Percentiles rank a stretch among this genome's conserved stretches.
Conservation (phyloP, 2,329 filamentous ascomycete genomes). For the Teratosphaeria gauchensis region DNA sequence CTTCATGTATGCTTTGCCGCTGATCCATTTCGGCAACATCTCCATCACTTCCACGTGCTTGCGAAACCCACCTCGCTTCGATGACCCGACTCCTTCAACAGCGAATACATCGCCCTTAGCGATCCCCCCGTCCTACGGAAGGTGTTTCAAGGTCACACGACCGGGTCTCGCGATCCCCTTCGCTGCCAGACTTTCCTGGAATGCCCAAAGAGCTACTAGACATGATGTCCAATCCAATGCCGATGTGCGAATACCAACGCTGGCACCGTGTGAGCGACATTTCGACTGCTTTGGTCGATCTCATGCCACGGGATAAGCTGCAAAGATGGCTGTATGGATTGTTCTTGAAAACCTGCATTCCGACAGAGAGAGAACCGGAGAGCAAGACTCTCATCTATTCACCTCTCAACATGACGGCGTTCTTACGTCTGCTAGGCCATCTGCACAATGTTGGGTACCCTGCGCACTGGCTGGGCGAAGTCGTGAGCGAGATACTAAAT, state of each 20-base stretch:
- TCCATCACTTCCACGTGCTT: constrained; percentile 4
- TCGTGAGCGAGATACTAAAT: background rate
- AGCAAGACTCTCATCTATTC: constrained; percentile 7
- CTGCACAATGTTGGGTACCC: constrained; percentile 7
- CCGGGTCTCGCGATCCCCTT: background rate
- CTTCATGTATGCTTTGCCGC: constrained; percentile 1
- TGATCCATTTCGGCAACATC: background rate
- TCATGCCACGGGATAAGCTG: background rate
- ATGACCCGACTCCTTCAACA: background rate
- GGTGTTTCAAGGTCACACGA: background rate
- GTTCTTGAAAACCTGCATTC: constrained; percentile 7
- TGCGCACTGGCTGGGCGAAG: constrained; percentile 6
- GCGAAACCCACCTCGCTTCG: constrained; percentile 1
- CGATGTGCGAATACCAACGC: background rate
- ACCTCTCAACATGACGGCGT: constrained; percentile 10
- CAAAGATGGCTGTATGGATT: constrained; percentile 4
- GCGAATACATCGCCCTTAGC: constrained; percentile 2
- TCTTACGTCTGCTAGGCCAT: constrained; percentile 7
- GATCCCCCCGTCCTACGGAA: background rate
- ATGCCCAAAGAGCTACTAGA: background rate
- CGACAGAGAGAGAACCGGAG: background rate
- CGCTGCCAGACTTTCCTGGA: background rate
- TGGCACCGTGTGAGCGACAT: background rate
- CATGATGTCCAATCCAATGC: background rate
- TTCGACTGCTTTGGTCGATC: background rate